A percentile compares a stretch with the other conserved stretches of the same genome.
Evolutionary conservation across 441 rosid genomes (phyloP).

Genomic region (Populus hybrid): DNA sequence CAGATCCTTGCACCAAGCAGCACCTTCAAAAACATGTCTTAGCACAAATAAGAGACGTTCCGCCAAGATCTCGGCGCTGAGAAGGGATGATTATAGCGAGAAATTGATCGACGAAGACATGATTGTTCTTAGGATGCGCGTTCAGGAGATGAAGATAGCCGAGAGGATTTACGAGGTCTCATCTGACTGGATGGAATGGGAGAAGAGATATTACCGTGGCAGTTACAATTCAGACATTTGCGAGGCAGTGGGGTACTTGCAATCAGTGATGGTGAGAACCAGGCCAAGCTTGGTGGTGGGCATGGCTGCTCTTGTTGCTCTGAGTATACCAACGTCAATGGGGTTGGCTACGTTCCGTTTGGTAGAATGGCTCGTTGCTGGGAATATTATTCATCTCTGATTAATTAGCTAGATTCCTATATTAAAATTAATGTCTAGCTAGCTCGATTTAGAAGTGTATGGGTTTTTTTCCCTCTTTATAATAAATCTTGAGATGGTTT

Average conservation of each 20-base stretch:
- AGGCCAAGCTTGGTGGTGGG: conserved; percentile 47
- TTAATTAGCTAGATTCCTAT: too few species aligned
- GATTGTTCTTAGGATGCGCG: conserved; percentile 50
- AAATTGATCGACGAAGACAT: conserved; percentile 48
- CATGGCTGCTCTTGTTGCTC: conserved; percentile 17
- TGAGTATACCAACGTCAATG: conserved; percentile 18
- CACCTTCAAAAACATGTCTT: background rate
- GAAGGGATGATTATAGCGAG: conserved; percentile 25
- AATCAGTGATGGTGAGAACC: conserved; percentile 44
- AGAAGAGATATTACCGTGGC: conserved; percentile 44
- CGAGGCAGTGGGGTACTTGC: conserved; percentile 41
- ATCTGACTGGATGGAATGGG: conserved; percentile 65
- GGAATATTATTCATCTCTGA: background rate
- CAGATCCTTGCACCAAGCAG: background rate
- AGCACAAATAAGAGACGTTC: background rate
- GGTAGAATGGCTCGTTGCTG: background rate
- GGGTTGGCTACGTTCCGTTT: conserved; percentile 8
- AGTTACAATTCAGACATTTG: conserved; percentile 42
- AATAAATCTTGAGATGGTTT: too few species aligned
- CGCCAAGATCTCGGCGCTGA: background rate
- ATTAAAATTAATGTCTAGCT: too few species aligned
- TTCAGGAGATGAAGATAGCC: conserved; percentile 56
- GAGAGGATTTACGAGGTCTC: conserved; percentile 47
- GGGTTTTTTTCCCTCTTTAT: background rate
- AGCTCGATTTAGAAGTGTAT: background rate